Conservation (phyloP, 2,329 filamentous ascomycete species). For the Colletotrichum spaethianum region DNA sequence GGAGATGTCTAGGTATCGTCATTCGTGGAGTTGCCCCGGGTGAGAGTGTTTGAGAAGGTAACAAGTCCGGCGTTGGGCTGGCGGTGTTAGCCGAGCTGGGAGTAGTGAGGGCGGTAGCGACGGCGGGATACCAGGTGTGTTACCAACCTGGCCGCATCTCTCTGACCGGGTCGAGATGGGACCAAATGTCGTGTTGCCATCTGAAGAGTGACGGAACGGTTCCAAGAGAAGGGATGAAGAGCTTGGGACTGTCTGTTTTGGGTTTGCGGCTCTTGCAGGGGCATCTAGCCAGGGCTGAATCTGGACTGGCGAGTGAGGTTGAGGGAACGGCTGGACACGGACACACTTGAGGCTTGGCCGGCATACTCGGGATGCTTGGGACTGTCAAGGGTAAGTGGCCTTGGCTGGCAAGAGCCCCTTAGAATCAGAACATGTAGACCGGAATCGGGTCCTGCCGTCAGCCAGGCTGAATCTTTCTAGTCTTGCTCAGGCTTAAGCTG, state of each 20-base stretch:
- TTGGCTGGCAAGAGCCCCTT: slow-evolving; percentile 7
- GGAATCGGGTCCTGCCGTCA: slow-evolving; percentile 31
- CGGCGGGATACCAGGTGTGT: background rate
- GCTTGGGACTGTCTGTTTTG: slow-evolving; percentile 34
- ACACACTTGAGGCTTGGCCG: slow-evolving; percentile 18
- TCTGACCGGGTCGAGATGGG: slow-evolving; percentile 1
- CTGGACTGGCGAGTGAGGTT: background rate
- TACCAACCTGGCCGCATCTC: background rate
- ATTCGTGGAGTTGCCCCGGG: slow-evolving; percentile 11
- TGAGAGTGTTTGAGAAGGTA: background rate
- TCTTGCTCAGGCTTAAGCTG: background rate
- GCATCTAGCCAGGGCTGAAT: slow-evolving; percentile 33
- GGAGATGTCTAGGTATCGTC: background rate
- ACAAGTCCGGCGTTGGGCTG: background rate
- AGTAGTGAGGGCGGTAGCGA: background rate
- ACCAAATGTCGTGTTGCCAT: slow-evolving; percentile 20
- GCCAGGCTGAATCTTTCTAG: background rate
- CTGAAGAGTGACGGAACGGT: slow-evolving; percentile 26
- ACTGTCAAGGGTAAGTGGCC: slow-evolving; percentile 17
- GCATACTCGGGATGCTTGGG: slow-evolving; percentile 10
- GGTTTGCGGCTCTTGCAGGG: slow-evolving; percentile 40
- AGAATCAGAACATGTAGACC: slow-evolving; percentile 20
- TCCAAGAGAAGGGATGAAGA: slow-evolving; percentile 29
- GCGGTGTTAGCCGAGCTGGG: background rate
- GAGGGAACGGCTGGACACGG: background rate